Evolutionary conservation across 495 filamentous ascomycete genomes (phyloP), one percentile per base, ranked within the genome.

Genomic region (Aspergillus bridgeri): DNA sequence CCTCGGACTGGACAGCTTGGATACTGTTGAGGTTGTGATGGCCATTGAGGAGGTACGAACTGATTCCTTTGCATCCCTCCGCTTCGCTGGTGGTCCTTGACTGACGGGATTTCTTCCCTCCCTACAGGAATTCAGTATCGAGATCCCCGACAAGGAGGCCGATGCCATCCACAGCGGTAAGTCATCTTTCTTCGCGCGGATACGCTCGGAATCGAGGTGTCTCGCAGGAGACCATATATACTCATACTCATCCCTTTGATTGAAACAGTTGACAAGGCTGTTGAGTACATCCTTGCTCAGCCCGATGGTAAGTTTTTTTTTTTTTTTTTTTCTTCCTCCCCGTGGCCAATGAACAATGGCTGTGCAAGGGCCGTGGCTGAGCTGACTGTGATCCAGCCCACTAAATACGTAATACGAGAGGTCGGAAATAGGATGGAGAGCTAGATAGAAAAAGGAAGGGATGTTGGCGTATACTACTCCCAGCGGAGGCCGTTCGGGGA

Each of bases 21-120:
- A 98, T 72, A 96, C 92, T 50, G 94, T 98, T 53, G 94, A 98
- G 82, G 92, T 98, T 63, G 95, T 98, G 59, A 98, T 98, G 94
- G 94, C 94, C 60, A 97, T 98, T 77, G 94, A 98, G 83, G 94
- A 98, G 89, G 93, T 96, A 80, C 63, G 84, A 57, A 58, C 38
- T 38, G 8, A 13, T 38, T 38, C 9, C 9, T 6, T 47, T 46
- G 46, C 60, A 59, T 62, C 48, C 54, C 62, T 66, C 57, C 58
- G 43, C 47, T 53, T 65, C 59, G 57, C 29, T 43, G 15, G 18
- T 48, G 20, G 25, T n/a, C 23, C 23, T 42, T 11, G 22, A 57
- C 65, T 74, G 51, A 76, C 43, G 13, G 8, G 33, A 38, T 38
- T 38, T 44, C 60, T 42, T 57, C 42, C 24, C 8, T 23, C 17